Conservation (phyloP, 78 protist genomes). For the Guillardia theta region DNA sequence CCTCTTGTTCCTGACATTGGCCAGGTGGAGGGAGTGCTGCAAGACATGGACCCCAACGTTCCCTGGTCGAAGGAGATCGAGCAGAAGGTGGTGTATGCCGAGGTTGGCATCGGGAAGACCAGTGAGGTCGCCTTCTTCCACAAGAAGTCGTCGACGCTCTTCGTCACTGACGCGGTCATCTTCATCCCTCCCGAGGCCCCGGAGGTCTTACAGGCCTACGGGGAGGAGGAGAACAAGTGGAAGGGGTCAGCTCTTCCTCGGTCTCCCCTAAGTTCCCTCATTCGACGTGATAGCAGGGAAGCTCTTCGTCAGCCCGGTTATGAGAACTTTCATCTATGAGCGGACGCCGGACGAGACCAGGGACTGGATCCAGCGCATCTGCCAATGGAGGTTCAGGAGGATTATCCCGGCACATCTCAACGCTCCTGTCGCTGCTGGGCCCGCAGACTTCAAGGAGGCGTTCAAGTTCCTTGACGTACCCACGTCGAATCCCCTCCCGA, state of each 20-base stretch:
- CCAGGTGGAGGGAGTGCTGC: neutral
- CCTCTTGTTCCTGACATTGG: neutral
- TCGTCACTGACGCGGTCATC: neutral
- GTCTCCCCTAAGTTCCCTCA: neutral
- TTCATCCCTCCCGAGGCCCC: slow-evolving; percentile 2
- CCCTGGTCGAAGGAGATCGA: neutral
- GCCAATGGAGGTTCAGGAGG: neutral
- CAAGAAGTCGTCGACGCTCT: neutral
- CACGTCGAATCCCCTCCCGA: neutral
- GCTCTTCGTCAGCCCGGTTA: neutral
- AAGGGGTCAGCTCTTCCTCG: neutral
- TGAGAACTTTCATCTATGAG: neutral
- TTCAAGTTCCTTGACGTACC: neutral
- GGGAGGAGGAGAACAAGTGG: neutral
- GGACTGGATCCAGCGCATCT: neutral
- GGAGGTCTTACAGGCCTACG: neutral
- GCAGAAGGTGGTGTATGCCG: neutral
- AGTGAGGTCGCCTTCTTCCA: neutral
- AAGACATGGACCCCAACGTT: neutral
- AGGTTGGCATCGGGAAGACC: neutral
- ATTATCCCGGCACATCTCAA: neutral
- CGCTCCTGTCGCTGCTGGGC: neutral
- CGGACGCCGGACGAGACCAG: neutral
- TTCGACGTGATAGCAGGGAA: neutral
- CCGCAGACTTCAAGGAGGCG: neutral